Percentiles rank a stretch among this genome's conserved stretches.
Conservation (phyloP, 2,329 filamentous ascomycete genomes). For the Fonsecaea multimorphosa region DNA sequence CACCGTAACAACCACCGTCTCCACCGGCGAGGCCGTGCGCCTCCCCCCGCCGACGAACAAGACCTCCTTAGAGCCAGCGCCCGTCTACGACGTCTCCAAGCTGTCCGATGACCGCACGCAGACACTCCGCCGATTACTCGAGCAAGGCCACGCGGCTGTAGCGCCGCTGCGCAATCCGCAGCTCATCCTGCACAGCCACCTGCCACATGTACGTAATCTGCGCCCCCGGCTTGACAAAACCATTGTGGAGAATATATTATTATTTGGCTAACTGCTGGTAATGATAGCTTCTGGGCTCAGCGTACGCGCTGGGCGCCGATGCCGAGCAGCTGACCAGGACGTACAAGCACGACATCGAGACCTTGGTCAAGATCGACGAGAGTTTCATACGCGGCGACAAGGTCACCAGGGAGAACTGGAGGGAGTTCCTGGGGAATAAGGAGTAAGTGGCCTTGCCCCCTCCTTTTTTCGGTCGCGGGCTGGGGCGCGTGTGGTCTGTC, state of each 20-base stretch:
- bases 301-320: slow-evolving; percentile 9
- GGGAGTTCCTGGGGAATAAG: slow-evolving; percentile 12
- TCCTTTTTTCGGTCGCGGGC: neutral
- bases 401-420: slow-evolving; percentile 14
- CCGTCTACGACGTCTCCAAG: slow-evolving; percentile 12
- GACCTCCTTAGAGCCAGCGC: neutral
- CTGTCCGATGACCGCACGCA: slow-evolving; percentile 14
- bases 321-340: neutral
- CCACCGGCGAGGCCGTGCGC: neutral
- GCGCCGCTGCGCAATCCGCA: slow-evolving; percentile 21
- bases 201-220: slow-evolving; percentile 26
- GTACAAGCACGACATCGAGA: neutral
- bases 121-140: slow-evolving; percentile 4
- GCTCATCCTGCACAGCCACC: slow-evolving; percentile 22
- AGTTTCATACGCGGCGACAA: slow-evolving; percentile 11
- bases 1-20: neutral
- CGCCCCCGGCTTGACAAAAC: too few species aligned
- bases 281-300: slow-evolving; percentile 21
- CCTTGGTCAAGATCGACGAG: slow-evolving; percentile 10
- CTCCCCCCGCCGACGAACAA: neutral
- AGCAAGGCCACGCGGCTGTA: slow-evolving; percentile 14
- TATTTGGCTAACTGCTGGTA: too few species aligned
- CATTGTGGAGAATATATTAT: too few species aligned
- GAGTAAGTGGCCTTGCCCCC: slow-evolving; percentile 10
- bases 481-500: too few species aligned